phyloP scores from a whole-genome alignment of 2,329 filamentous ascomycete genomes.

The Microsporum canis region DNA sequence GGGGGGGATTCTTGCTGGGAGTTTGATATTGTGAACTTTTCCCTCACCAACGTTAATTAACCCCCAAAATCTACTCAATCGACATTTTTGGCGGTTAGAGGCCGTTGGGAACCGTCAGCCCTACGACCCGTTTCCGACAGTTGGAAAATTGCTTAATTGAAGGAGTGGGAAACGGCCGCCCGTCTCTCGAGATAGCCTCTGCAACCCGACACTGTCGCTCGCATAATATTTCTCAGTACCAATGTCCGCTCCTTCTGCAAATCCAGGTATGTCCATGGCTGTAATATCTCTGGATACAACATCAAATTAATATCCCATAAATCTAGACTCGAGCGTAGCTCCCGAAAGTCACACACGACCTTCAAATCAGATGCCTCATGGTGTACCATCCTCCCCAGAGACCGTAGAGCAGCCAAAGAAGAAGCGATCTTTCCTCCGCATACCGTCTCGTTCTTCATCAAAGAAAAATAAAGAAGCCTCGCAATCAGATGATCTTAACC shows the following conservation, averaged over 20 bases:
- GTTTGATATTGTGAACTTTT: neutral
- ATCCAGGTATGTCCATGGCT: neutral
- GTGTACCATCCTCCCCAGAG: slow-evolving; percentile 9
- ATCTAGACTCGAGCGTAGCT: neutral
- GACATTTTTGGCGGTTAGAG: neutral
- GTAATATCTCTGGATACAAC: neutral
- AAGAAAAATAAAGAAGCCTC: slow-evolving; percentile 25
- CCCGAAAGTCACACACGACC: neutral
- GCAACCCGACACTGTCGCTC: neutral
- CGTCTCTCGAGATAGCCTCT: neutral
- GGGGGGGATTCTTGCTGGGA: neutral
- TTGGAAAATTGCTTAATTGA: neutral
- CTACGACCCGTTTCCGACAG: neutral
- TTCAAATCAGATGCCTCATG: neutral
- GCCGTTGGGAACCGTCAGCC: neutral
- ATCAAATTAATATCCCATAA: neutral
- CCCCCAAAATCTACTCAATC: neutral
- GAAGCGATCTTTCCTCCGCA: slow-evolving; percentile 27
- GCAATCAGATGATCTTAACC: slow-evolving; percentile 23
- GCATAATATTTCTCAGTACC: neutral
- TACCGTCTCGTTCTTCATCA: slow-evolving; percentile 31
- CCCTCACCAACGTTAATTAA: neutral
- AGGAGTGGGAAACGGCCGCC: neutral
- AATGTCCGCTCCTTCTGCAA: neutral
- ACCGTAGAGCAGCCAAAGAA: slow-evolving; percentile 25